Evolutionary conservation across 2,329 filamentous ascomycete species (phyloP).

Genomic region (Cadophora malorum): DNA sequence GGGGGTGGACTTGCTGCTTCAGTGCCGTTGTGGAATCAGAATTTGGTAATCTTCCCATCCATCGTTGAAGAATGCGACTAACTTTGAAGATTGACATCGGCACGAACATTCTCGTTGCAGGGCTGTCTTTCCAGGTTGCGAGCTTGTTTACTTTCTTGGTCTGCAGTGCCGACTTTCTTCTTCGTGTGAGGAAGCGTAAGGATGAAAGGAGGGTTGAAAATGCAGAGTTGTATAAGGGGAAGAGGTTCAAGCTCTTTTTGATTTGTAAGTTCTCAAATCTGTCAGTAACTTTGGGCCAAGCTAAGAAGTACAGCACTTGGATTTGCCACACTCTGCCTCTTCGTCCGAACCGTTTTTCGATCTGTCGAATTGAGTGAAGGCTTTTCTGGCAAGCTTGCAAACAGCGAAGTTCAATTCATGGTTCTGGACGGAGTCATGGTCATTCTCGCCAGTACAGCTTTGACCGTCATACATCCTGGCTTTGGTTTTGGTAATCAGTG

Average conservation of each 20-base stretch:
- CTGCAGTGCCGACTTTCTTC: conserved; percentile 29
- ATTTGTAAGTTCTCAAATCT: not conserved
- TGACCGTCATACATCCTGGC: conserved; percentile 45
- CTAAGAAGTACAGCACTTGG: conserved; percentile 43
- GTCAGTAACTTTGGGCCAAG: not conserved
- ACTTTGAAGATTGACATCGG: conserved; percentile 48
- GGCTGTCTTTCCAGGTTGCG: conserved; percentile 62
- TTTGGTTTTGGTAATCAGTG: conserved; percentile 33
- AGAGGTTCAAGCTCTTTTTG: not conserved
- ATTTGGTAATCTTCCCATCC: conserved; percentile 41
- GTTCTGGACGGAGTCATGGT: conserved; percentile 51
- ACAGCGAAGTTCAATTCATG: conserved; percentile 53
- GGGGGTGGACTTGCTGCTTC: conserved; percentile 63
- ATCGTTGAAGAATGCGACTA: not conserved
- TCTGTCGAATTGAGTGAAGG: conserved; percentile 62
- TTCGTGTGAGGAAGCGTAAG: conserved; percentile 15
- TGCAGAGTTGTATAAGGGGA: conserved; percentile 18
- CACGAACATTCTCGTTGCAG: conserved; percentile 62
- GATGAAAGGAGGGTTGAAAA: conserved; percentile 17
- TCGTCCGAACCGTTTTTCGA: conserved; percentile 63
- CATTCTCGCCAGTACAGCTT: conserved; percentile 40
- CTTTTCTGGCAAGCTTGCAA: conserved; percentile 56
- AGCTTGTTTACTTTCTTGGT: conserved; percentile 49
- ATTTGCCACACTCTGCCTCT: conserved; percentile 58
- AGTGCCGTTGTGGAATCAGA: conserved; percentile 44